Evolutionary conservation across 2,329 filamentous ascomycete species (phyloP).

Genomic region (Xylariaceae sp.): DNA sequence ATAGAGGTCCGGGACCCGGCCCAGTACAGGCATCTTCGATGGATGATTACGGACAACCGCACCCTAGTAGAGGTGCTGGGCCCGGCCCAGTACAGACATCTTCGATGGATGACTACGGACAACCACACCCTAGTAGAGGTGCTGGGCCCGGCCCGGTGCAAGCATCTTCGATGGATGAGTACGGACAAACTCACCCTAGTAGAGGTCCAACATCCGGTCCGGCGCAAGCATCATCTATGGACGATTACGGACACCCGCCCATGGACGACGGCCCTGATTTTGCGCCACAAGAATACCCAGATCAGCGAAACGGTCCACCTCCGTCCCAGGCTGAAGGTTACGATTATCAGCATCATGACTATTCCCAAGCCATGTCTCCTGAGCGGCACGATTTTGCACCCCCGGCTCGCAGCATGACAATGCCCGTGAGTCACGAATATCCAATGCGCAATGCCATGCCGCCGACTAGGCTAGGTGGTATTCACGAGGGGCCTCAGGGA

Average conservation of each 20-base stretch:
- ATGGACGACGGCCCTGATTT: constrained; percentile 35
- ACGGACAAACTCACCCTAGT: too few species aligned
- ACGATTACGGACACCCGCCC: constrained; percentile 35
- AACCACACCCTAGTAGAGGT: constrained; percentile 14
- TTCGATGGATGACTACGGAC: too few species aligned
- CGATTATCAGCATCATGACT: constrained; percentile 37
- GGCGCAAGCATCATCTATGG: constrained; percentile 33
- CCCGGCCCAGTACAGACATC: too few species aligned
- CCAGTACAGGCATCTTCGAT: constrained; percentile 33
- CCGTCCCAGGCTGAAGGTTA: constrained; percentile 33
- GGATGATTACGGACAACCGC: constrained; percentile 24
- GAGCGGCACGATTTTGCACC: constrained; percentile 43
- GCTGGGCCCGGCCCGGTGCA: too few species aligned
- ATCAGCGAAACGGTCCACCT: constrained; percentile 34
- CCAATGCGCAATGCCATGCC: constrained; percentile 32
- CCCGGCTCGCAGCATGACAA: constrained; percentile 56
- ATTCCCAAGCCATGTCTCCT: constrained; percentile 34
- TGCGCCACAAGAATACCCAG: constrained; percentile 35
- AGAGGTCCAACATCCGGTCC: constrained; percentile 34
- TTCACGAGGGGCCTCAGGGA: constrained; percentile 42
- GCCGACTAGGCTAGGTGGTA: constrained; percentile 39
- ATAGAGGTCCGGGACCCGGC: constrained; percentile 32
- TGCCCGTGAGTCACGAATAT: constrained; percentile 46
- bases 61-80: background rate
- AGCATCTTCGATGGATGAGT: too few species aligned